Conservation (phyloP, 495 filamentous ascomycete species). For the Glonium stellatum region DNA sequence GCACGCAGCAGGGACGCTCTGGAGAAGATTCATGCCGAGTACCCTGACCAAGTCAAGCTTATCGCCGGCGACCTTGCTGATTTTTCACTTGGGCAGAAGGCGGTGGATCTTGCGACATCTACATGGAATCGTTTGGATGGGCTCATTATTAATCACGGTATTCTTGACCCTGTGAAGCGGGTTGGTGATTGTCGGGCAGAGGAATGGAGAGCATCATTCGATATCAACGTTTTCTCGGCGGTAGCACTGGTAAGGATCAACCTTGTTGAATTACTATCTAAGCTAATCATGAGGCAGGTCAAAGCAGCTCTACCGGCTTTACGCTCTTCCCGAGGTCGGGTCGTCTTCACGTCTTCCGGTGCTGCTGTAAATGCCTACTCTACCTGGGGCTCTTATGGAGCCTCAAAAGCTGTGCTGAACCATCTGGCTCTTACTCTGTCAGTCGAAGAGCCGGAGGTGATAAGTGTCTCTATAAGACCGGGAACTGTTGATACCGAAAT, state of each 20-base stretch:
- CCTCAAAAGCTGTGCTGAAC: conserved; percentile 84
- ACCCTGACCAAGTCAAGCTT: conserved; percentile 60
- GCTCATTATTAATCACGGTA: conserved; percentile 81
- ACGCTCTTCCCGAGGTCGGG: conserved; percentile 43
- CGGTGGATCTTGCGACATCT: conserved; percentile 55
- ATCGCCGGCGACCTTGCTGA: conserved; percentile 72
- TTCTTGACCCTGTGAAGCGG: conserved; percentile 68
- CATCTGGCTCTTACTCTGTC: conserved; percentile 67
- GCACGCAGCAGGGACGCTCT: conserved; percentile 64
- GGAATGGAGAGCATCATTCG: conserved; percentile 70
- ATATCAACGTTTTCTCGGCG: conserved; percentile 77
- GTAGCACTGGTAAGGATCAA: conserved; percentile 59
- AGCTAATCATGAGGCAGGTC: conserved; percentile 43
- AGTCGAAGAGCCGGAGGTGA: conserved; percentile 72
- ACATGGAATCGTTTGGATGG: conserved; percentile 70
- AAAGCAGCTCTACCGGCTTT: conserved; percentile 69
- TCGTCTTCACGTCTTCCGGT: conserved; percentile 38
- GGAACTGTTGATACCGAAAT: conserved; percentile 91
- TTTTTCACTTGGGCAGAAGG: conserved; percentile 52
- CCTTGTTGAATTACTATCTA: conserved; percentile 1
- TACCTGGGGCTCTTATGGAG: conserved; percentile 75
- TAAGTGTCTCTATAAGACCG: conserved; percentile 63
- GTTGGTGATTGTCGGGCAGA: conserved; percentile 56
- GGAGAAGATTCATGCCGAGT: conserved; percentile 56
- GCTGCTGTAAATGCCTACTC: conserved; percentile 52